Evolutionary conservation across 306 rosid genomes (phyloP).

Genomic region (Prunus mongolica): DNA sequence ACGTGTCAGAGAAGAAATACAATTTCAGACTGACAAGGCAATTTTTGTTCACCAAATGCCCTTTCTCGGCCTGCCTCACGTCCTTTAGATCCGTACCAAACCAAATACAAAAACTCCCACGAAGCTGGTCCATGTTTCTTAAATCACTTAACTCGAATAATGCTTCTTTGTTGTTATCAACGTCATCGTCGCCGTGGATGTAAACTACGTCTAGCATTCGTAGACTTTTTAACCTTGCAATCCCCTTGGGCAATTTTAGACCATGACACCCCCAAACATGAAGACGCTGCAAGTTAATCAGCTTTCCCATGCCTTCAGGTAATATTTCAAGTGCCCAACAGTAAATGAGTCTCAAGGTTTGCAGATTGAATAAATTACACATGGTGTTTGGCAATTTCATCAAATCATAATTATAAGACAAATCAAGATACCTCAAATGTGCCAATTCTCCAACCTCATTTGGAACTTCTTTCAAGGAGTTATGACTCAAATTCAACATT

Average conservation of each 20-base stretch:
- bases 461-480: too few species aligned
- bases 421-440: too few species aligned
- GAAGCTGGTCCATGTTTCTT: too few species aligned
- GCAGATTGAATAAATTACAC: neutral
- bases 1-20: fast-evolving
- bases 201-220: fast-evolving
- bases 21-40: neutral
- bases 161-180: too few species aligned
- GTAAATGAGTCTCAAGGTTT: neutral
- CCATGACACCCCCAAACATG: fast-evolving
- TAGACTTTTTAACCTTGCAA: too few species aligned
- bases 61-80: neutral
- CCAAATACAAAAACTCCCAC: too few species aligned
- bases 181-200: too few species aligned
- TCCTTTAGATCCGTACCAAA: neutral
- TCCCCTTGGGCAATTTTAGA: too few species aligned
- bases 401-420: fast-evolving
- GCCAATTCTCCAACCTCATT: too few species aligned
- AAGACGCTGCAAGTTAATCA: too few species aligned
- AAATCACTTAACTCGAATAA: too few species aligned
- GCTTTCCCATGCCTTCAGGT: neutral
- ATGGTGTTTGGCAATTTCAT: neutral
- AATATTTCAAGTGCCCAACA: fast-evolving
- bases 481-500: fast-evolving
- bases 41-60: neutral